These are phyloP conservation scores for Nephelium lappaceum DNA, from an alignment of 345 rosid genomes.

Conservation along the genomic window DNA sequence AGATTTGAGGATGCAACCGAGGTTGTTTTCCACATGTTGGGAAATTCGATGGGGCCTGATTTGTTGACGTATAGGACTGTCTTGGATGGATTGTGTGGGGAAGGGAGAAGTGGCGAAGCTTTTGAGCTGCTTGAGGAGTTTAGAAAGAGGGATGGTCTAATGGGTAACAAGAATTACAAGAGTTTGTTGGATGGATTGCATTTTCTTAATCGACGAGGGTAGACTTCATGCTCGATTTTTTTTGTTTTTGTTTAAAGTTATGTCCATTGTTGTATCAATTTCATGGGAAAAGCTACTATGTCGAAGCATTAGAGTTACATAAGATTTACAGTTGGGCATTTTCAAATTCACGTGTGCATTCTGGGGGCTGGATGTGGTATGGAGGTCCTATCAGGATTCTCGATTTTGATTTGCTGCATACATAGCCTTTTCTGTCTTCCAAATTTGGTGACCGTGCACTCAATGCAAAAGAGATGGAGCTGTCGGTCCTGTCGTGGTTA, in stretches of 20 bases:
- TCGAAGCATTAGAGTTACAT: neutral
- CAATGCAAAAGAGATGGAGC: neutral
- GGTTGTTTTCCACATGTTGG: constrained; percentile 64
- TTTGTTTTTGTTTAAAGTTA: neutral
- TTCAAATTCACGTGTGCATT: neutral
- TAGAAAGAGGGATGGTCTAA: constrained; percentile 60
- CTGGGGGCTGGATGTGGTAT: neutral
- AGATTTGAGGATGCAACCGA: constrained; percentile 57
- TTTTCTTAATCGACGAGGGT: constrained; percentile 37
- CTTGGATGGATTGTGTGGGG: constrained; percentile 73
- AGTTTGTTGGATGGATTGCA: constrained; percentile 59
- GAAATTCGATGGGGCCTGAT: constrained; percentile 66
- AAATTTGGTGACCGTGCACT: neutral
- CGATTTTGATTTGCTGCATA: neutral
- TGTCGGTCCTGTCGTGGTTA: neutral
- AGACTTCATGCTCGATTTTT: constrained; percentile 14
- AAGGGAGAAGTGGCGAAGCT: constrained; percentile 65
- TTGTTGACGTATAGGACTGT: constrained; percentile 78
- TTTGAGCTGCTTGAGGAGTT: constrained; percentile 76
- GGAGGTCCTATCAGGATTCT: neutral
- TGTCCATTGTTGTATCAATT: neutral
- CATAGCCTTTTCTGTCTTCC: neutral
- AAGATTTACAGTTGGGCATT: neutral
- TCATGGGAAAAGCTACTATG: neutral
- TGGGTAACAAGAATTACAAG: constrained; percentile 72